These are phyloP conservation scores for Mucor racemosus DNA, from an alignment of 371 early-diverging fungal species.

Conservation along the genomic window DNA sequence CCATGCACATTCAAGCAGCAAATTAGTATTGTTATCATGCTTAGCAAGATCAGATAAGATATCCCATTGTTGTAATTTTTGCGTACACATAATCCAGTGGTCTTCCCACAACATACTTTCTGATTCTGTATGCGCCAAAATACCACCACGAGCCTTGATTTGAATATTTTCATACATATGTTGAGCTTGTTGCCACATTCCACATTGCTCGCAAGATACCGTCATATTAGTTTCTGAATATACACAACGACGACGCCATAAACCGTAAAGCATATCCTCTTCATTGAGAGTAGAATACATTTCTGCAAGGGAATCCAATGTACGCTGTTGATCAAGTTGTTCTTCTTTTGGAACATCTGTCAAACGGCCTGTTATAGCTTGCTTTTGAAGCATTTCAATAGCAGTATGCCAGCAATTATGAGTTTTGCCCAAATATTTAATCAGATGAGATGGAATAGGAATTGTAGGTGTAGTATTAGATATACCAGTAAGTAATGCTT, in stretches of 20 bases:
- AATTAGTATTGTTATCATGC: slow-evolving; percentile 83
- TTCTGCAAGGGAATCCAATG: slow-evolving; percentile 88
- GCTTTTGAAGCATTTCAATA: slow-evolving; percentile 73
- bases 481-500: slow-evolving; percentile 87
- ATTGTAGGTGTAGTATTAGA: slow-evolving; percentile 75
- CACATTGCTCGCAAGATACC: slow-evolving; percentile 92
- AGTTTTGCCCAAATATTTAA: slow-evolving; percentile 89
- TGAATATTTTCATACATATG: slow-evolving; percentile 94
- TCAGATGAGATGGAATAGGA: slow-evolving; percentile 88
- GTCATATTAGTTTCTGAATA: slow-evolving; percentile 97
- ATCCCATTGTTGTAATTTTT: slow-evolving; percentile 99
- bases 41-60: slow-evolving; percentile 91
- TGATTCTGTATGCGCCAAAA: slow-evolving; percentile 91
- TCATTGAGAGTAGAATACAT: slow-evolving; percentile 82
- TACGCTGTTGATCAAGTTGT: slow-evolving; percentile 85
- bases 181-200: slow-evolving; percentile 95
- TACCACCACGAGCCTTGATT: slow-evolving; percentile 86
- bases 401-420: slow-evolving; percentile 93
- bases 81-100: slow-evolving; percentile 93
- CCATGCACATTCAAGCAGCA: slow-evolving; percentile 92
- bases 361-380: slow-evolving; percentile 49
- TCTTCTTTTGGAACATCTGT: slow-evolving; percentile 77
- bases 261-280: slow-evolving; percentile 90
- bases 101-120: slow-evolving; percentile 98
- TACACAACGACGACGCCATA: slow-evolving; percentile 91